Conservation (phyloP, 2,329 filamentous ascomycete species). For the Graphilbum sp. region DNA sequence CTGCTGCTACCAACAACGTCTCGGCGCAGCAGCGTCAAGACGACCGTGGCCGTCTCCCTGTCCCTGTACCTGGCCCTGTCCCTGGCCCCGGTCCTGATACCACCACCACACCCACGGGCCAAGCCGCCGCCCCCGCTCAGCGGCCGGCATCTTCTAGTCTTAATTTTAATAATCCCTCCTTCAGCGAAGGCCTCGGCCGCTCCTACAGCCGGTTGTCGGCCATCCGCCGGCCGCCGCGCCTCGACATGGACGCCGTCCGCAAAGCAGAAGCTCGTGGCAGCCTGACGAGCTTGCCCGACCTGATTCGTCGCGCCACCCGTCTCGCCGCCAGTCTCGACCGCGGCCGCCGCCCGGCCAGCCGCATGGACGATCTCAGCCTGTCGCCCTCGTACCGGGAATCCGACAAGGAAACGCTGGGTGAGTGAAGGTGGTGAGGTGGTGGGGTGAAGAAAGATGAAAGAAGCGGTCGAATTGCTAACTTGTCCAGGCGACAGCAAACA, state of each 20-base stretch:
- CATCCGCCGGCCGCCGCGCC: conserved; percentile 48
- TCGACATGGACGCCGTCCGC: conserved; percentile 70
- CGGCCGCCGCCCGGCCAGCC: conserved; percentile 49
- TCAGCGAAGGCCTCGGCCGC: conserved; percentile 7
- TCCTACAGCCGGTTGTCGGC: conserved; percentile 33
- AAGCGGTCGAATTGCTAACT: no score
- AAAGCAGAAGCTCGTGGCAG: conserved; percentile 74
- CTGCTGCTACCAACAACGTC: no score
- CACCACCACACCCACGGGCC: no score
- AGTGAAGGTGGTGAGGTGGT: conserved; percentile 10
- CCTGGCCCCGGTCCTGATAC: conserved; percentile 20
- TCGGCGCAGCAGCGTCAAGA: no score
- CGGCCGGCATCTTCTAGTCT: conserved; percentile 10
- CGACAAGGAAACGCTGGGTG: conserved; percentile 25
- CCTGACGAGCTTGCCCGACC: conserved; percentile 77
- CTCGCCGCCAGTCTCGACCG: conserved; percentile 78
- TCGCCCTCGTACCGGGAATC: conserved; percentile 22
- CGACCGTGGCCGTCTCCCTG: no score
- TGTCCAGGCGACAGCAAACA: conserved; percentile 20
- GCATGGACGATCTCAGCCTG: conserved; percentile 35
- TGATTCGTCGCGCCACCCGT: conserved; percentile 76
- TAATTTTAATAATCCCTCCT: not conserved
- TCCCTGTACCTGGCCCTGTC: conserved; percentile 13
- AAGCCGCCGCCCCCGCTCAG: conserved; percentile 10
- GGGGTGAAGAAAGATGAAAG: no score